Conservation (phyloP, 1,284 basidiomycete genomes). For the Mrakiaceae sp. region DNA sequence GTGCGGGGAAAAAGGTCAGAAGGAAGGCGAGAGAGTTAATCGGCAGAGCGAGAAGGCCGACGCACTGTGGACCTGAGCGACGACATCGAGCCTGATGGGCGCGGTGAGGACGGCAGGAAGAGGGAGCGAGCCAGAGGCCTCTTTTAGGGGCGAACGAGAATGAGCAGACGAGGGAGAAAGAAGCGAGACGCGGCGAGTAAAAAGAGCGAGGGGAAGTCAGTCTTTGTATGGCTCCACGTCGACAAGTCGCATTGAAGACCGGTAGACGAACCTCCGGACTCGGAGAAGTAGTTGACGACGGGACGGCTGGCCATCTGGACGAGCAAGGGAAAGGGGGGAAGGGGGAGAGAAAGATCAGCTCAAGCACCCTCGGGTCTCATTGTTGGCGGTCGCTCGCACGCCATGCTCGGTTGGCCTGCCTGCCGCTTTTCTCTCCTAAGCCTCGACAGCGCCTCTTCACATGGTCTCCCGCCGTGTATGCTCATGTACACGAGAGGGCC, state of each 20-base stretch:
- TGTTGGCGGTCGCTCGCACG: too few species aligned
- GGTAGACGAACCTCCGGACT: conserved; percentile 52
- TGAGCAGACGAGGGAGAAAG: background rate
- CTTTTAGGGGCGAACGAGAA: conserved; percentile 33
- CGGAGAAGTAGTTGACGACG: conserved; percentile 68
- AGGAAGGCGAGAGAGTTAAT: background rate
- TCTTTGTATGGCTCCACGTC: background rate
- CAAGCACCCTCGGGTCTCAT: too few species aligned
- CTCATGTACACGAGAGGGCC: too few species aligned
- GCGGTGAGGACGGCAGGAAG: conserved; percentile 96
- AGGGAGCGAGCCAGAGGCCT: conserved; percentile 78
- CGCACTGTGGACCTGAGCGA: conserved; percentile 96
- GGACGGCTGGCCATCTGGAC: conserved; percentile 42
- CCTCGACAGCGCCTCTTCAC: too few species aligned
- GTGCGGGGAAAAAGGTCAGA: background rate
- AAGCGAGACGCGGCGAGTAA: background rate
- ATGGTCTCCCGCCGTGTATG: too few species aligned
- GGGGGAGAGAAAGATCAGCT: too few species aligned
- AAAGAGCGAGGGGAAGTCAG: background rate
- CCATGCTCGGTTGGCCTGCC: too few species aligned
- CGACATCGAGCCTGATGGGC: conserved; percentile 97
- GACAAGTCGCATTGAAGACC: background rate
- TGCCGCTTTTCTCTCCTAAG: too few species aligned
- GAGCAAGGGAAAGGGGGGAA: too few species aligned
- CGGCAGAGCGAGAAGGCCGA: conserved; percentile 24